These are phyloP conservation scores for Tubosaeta sp. DNA, from an alignment of 768 basidiomycete genomes.

Conservation along the genomic window DNA sequence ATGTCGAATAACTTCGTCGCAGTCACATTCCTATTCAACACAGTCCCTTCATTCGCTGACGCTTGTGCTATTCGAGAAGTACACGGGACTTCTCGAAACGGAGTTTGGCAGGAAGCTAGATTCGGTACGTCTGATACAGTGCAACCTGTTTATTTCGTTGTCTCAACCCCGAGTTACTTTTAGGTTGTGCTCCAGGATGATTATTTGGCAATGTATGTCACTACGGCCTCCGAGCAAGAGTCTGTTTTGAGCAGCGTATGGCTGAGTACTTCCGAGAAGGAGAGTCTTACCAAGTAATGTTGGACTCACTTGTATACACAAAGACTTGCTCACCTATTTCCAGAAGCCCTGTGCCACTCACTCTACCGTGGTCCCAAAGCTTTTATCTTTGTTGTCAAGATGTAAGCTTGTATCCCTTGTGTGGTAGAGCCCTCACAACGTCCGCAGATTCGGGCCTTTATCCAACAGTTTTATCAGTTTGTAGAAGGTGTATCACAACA, in stretches of 20 bases:
- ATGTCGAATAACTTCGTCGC: constrained; percentile 7
- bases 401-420: constrained; percentile 35
- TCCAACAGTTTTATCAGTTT: constrained; percentile 95
- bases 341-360: constrained; percentile 62
- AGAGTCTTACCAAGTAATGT: constrained; percentile 50
- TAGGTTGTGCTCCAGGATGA: constrained; percentile 88
- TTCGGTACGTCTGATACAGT: constrained; percentile 44
- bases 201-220: constrained; percentile 79
- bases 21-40: constrained; percentile 88
- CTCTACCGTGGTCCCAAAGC: constrained; percentile 91
- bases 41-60: constrained; percentile 79
- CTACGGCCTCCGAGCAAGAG: constrained; percentile 57
- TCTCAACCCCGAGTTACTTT: not conserved
- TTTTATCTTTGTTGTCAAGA: constrained; percentile 95
- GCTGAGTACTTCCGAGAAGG: constrained; percentile 66
- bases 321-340: constrained; percentile 2
- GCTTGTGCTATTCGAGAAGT: constrained; percentile 86
- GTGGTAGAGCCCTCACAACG: not conserved
- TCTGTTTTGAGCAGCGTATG: constrained; percentile 79
- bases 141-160: not conserved
- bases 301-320: not conserved
- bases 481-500: constrained; percentile 93
- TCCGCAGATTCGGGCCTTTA: constrained; percentile 74
- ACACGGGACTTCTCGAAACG: constrained; percentile 72
- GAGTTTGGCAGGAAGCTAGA: constrained; percentile 83